phyloP scores from a whole-genome alignment of 2,329 filamentous ascomycete species.

The Phialophora macrospora region DNA sequence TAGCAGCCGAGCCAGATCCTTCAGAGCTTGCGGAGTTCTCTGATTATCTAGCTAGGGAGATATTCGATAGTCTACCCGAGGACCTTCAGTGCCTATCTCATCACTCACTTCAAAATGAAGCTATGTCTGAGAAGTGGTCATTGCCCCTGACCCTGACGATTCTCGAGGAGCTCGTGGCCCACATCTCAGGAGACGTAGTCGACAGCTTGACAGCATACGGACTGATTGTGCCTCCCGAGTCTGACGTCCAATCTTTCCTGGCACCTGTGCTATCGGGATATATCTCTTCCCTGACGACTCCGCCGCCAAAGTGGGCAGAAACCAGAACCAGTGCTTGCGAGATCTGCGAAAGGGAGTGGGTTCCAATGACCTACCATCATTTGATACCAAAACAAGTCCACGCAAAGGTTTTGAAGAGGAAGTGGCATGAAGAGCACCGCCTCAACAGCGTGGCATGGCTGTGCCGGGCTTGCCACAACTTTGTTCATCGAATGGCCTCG shows the following conservation, averaged over 20 bases:
- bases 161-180: conserved; percentile 58
- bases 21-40: conserved; percentile 80
- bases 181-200: conserved; percentile 63
- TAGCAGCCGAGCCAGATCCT: conserved; percentile 52
- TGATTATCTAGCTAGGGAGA: conserved; percentile 74
- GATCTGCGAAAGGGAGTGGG: conserved; percentile 74
- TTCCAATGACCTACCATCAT: conserved; percentile 81
- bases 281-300: conserved; percentile 60
- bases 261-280: conserved; percentile 68
- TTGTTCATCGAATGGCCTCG: conserved; percentile 74
- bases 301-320: conserved; percentile 67
- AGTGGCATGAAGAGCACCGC: conserved; percentile 77
- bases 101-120: conserved; percentile 57
- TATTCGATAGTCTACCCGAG: conserved; percentile 68
- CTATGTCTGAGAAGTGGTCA: conserved; percentile 58
- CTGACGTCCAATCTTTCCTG: conserved; percentile 61
- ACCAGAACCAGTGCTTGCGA: conserved; percentile 70
- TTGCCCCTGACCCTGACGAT: conserved; percentile 60
- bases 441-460: conserved; percentile 84
- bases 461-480: conserved; percentile 80
- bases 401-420: conserved; percentile 73
- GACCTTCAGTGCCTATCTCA: conserved; percentile 68
- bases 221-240: conserved; percentile 57
- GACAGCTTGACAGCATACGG: conserved; percentile 73
- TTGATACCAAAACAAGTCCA: conserved; percentile 80